phyloP scores from a whole-genome alignment of 2,329 filamentous ascomycete genomes.

The Trichoderma citrinoviride region DNA sequence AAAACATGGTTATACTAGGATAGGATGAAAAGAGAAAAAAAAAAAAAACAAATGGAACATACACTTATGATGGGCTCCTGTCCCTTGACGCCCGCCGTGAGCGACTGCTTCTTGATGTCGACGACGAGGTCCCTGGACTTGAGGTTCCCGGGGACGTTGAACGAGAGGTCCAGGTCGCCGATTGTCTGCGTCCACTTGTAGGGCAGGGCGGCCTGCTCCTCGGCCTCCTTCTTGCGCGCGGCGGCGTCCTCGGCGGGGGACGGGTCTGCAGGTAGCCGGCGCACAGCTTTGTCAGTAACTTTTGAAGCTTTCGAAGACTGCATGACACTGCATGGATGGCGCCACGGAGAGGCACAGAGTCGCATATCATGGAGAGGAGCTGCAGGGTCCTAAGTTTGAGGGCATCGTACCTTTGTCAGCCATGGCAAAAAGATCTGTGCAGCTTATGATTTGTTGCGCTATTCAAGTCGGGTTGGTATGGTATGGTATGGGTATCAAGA shows the following conservation, averaged over 20 bases:
- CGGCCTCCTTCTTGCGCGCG: constrained; percentile 67
- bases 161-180: constrained; percentile 75
- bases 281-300: constrained; percentile 17
- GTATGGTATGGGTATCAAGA: not conserved
- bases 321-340: not conserved
- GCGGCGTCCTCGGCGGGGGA: constrained; percentile 57
- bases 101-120: constrained; percentile 72
- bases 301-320: not conserved
- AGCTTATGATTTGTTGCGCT: not conserved
- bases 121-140: constrained; percentile 83
- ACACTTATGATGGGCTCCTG: constrained; percentile 82
- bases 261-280: constrained; percentile 42
- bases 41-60: constrained; percentile 30
- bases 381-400: not conserved
- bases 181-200: constrained; percentile 99
- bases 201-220: constrained; percentile 85
- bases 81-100: constrained; percentile 83
- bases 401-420: constrained; percentile 41
- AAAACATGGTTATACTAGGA: not conserved
- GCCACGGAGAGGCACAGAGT: too few species aligned
- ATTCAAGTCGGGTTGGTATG: not conserved
- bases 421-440: constrained; percentile 33
- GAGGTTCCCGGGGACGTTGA: constrained; percentile 75
- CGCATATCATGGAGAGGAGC: too few species aligned
- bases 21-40: too few species aligned